Conservation (phyloP, 352 stramenopile genomes). For the Globisporangium rhizosaccharum region DNA sequence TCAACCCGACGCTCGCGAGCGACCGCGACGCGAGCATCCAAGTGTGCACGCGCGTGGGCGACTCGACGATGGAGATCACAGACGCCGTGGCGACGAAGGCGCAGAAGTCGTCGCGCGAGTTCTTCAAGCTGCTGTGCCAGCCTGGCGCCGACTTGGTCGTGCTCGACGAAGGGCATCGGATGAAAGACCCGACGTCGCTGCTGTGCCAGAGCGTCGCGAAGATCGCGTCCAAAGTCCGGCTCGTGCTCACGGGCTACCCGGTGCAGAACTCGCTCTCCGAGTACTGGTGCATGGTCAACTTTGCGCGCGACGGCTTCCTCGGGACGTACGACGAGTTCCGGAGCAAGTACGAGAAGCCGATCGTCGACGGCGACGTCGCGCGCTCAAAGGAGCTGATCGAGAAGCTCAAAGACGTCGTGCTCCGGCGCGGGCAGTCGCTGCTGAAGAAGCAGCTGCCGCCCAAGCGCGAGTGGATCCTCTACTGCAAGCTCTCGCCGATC, state of each 20-base stretch:
- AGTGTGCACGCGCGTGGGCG: slow-evolving; percentile 56
- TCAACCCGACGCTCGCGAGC: slow-evolving; percentile 54
- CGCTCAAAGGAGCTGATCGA: slow-evolving; percentile 67
- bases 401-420: slow-evolving; percentile 55
- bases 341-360: slow-evolving; percentile 70
- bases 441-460: slow-evolving; percentile 68
- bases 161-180: slow-evolving; percentile 84
- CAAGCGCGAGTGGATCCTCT: slow-evolving; percentile 86
- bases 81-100: slow-evolving; percentile 38
- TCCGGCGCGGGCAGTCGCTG: slow-evolving; percentile 62
- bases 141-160: slow-evolving; percentile 77
- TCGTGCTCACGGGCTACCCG: slow-evolving; percentile 93
- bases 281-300: slow-evolving; percentile 91
- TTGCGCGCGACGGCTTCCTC: slow-evolving; percentile 68
- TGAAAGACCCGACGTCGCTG: slow-evolving; percentile 84
- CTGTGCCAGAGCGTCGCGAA: slow-evolving; percentile 76
- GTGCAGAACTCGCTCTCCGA: slow-evolving; percentile 94
- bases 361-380: slow-evolving; percentile 58
- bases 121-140: slow-evolving; percentile 42
- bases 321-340: slow-evolving; percentile 75
- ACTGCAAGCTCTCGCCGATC: slow-evolving; percentile 77
- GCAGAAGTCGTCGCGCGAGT: slow-evolving; percentile 51
- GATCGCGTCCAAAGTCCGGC: slow-evolving; percentile 64
- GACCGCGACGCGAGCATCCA: slow-evolving; percentile 46
- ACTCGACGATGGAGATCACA: slow-evolving; percentile 65